Evolutionary conservation across 1,139 yeast species (phyloP), one percentile per base, ranked within the genome.

Genomic region (Citeromyces hawaiiensis): DNA sequence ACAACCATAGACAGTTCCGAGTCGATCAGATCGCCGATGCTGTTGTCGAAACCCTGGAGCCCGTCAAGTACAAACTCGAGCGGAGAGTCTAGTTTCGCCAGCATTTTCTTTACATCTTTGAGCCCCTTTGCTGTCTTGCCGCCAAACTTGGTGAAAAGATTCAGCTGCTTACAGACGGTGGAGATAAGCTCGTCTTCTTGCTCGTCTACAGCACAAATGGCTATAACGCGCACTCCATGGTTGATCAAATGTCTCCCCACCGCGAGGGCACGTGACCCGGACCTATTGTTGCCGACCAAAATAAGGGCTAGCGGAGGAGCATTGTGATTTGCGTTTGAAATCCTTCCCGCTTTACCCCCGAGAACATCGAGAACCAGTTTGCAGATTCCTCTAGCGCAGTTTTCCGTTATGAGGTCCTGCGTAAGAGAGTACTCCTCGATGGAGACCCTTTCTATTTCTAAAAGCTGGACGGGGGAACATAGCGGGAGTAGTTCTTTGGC

Each of bases 21-120:
- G 39, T 59, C 71, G 50, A 66, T 58, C 39, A 70, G 51, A 42
- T 63, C 68, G 31, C 46, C 47, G 40, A 85, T 58, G 44, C 76
- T 83, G 37, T 76, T 74, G 50, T 83, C 94, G 47, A 76, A 83
- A 1, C 95, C 95, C 56, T 83, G 87, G 47, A 86, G 63, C 0
- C 87, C 93, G 55, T 86, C 96, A 27, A 86, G 53, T 11, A 86
- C 70, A 41, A 86, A 63, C 53, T 85, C 94, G 14, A 81, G 75
- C 0, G 94, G 94, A 1, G 86, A 73, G 39, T 80, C 82, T 38
- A 77, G 60, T 44, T 70, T 71, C 39, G 41, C 39, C 37, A 57
- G 37, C 14, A 52, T 43, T 6, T 47, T 49, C 18, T 66, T 52
- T 13, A 61, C 50, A 13, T 59, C 60, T 13, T 53, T 51, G 38